Percentiles rank a stretch among this genome's conserved stretches.
Evolutionary conservation across 257 asterid species (phyloP).

Genomic region (Solanum etuberosum): DNA sequence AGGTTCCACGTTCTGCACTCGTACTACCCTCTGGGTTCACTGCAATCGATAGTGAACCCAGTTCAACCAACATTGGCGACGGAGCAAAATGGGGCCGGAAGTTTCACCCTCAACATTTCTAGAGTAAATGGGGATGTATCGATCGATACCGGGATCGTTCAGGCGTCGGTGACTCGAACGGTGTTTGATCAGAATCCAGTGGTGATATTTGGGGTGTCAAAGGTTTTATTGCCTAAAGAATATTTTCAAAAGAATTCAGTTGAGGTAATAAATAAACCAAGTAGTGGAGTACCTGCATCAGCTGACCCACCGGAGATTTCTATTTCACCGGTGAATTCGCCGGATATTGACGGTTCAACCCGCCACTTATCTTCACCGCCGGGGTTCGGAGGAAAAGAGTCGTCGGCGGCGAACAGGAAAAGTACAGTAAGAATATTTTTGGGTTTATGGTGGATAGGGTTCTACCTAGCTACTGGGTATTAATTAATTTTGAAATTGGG

Average conservation of each 20-base stretch:
- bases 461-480: constrained; percentile 9
- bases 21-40: constrained; percentile 50
- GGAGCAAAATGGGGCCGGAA: constrained; percentile 63
- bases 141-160: constrained; percentile 62
- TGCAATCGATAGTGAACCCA: constrained; percentile 65
- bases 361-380: constrained; percentile 51
- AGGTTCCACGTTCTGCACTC: constrained; percentile 53
- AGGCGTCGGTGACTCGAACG: constrained; percentile 66
- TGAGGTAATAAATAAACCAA: constrained; percentile 27
- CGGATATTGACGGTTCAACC: constrained; percentile 24
- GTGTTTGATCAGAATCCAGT: constrained; percentile 89
- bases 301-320: constrained; percentile 47
- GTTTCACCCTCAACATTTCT: constrained; percentile 60
- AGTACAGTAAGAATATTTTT: constrained; percentile 10
- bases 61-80: constrained; percentile 84
- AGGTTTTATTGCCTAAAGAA: constrained; percentile 63
- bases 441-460: constrained; percentile 42
- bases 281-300: constrained; percentile 20
- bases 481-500: neutral
- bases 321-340: constrained; percentile 33
- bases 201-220: constrained; percentile 74
- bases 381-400: constrained; percentile 13
- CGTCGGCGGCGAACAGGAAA: constrained; percentile 11
- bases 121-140: constrained; percentile 62
- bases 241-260: constrained; percentile 50